Conservation (phyloP, 192 early-diverging fungal genomes). For the Coemansia sp. region DNA sequence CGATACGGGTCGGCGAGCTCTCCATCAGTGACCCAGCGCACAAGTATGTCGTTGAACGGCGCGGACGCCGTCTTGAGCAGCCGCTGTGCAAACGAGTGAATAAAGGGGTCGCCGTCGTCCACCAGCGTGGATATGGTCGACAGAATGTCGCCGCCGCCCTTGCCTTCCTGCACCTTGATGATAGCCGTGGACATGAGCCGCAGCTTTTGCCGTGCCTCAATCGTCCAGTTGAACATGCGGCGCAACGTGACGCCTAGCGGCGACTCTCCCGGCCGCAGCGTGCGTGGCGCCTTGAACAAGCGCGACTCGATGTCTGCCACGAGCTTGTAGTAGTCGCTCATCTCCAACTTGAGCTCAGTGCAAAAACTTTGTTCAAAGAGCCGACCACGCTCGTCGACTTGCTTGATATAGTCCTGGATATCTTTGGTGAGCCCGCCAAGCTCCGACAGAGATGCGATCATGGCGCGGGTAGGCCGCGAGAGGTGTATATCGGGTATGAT, state of each 20-base stretch:
- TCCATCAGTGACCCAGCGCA: constrained; percentile 91
- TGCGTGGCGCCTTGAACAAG: constrained; percentile 56
- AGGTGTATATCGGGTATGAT: constrained; percentile 58
- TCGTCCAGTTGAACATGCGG: constrained; percentile 83
- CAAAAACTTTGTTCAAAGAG: constrained; percentile 71
- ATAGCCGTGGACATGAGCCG: constrained; percentile 66
- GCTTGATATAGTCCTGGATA: constrained; percentile 59
- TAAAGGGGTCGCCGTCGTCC: constrained; percentile 91
- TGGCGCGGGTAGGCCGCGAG: constrained; percentile 60
- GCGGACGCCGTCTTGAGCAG: constrained; percentile 73
- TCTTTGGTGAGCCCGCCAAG: constrained; percentile 76
- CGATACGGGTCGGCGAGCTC: constrained; percentile 88
- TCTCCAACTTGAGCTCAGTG: constrained; percentile 75
- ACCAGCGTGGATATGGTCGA: constrained; percentile 78
- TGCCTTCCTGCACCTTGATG: constrained; percentile 30
- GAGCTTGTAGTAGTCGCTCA: constrained; percentile 81
- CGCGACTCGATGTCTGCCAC: constrained; percentile 85
- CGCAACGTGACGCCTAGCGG: constrained; percentile 74
- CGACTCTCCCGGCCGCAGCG: constrained; percentile 42
- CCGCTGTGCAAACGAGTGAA: constrained; percentile 71
- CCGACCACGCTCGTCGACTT: constrained; percentile 24
- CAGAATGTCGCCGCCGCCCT: constrained; percentile 40
- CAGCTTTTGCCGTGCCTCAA: constrained; percentile 74
- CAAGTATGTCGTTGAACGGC: constrained; percentile 92
- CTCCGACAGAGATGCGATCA: constrained; percentile 69